Conservation (phyloP, 2,329 filamentous ascomycete species). For the Reticulascus tulasneorum region DNA sequence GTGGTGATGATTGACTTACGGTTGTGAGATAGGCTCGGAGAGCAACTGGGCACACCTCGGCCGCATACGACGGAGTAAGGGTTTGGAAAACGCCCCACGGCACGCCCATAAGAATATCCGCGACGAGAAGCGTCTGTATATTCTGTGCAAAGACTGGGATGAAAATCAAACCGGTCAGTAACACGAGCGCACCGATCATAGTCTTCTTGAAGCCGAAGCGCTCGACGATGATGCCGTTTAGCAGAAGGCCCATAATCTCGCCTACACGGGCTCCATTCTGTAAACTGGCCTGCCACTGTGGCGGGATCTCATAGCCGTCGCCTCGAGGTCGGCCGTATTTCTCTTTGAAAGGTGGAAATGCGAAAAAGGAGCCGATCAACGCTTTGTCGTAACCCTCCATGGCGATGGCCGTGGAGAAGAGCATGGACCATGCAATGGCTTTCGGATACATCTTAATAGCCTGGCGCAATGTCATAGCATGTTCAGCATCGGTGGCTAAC, state of each 20-base stretch:
- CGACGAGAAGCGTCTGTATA: slow-evolving; percentile 36
- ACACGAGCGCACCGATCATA: slow-evolving; percentile 36
- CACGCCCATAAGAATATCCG: slow-evolving; percentile 42
- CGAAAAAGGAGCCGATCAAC: slow-evolving; percentile 12
- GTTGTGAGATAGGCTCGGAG: slow-evolving; percentile 45
- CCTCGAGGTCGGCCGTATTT: slow-evolving; percentile 32
- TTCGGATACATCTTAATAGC: slow-evolving; percentile 40
- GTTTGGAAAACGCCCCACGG: slow-evolving; percentile 46
- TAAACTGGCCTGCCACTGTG: slow-evolving; percentile 48
- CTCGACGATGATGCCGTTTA: slow-evolving; percentile 45
- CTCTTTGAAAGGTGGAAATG: slow-evolving; percentile 25
- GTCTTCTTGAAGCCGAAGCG: slow-evolving; percentile 43
- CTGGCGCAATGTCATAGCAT: slow-evolving; percentile 29
- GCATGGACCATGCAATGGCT: slow-evolving; percentile 37
- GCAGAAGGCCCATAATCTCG: slow-evolving; percentile 45
- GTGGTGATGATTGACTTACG: slow-evolving; percentile 23
- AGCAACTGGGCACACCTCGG: slow-evolving; percentile 40
- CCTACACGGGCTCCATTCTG: slow-evolving; percentile 44
- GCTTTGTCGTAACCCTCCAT: slow-evolving; percentile 27
- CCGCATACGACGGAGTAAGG: slow-evolving; percentile 42
- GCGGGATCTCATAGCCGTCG: slow-evolving; percentile 41
- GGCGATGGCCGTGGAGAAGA: slow-evolving; percentile 37
- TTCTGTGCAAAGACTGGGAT: slow-evolving; percentile 43
- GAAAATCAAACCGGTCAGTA: slow-evolving; percentile 41
- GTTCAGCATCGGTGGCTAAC: slow-evolving; percentile 35